These are phyloP conservation scores for Beauveria caledonica DNA, from an alignment of 2,329 filamentous ascomycete species.

Conservation along the genomic window DNA sequence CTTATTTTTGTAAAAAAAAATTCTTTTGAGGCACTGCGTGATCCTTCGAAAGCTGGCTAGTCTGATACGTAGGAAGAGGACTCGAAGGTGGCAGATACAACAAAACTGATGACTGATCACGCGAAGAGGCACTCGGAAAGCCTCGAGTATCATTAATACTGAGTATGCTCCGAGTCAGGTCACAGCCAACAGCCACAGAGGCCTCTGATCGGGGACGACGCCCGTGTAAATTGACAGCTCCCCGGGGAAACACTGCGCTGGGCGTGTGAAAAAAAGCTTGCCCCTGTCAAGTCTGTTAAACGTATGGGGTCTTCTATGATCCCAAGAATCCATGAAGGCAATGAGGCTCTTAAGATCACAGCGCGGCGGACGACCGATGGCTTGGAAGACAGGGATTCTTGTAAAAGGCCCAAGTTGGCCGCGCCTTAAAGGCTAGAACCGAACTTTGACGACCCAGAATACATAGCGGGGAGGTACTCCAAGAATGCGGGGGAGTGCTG, in stretches of 20 bases:
- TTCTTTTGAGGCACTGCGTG: background rate
- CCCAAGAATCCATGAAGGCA: too few relatives aligned
- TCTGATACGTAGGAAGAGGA: background rate
- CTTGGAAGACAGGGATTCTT: background rate
- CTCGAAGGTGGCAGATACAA: background rate
- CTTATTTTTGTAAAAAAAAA: background rate
- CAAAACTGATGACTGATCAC: background rate
- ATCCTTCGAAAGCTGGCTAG: background rate
- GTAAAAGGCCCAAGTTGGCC: background rate
- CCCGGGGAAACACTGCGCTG: too few relatives aligned
- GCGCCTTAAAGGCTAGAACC: background rate
- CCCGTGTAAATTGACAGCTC: too few relatives aligned
- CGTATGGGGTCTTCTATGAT: too few relatives aligned
- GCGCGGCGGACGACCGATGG: background rate
- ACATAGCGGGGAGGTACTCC: background rate
- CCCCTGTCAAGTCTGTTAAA: too few relatives aligned
- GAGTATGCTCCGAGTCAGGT: too few relatives aligned
- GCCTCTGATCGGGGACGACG: too few relatives aligned
- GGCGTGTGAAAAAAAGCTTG: too few relatives aligned
- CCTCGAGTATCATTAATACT: too few relatives aligned
- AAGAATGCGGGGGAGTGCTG: background rate
- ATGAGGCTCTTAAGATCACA: background rate
- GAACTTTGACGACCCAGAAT: background rate
- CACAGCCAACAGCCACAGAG: too few relatives aligned
- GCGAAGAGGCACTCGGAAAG: too few relatives aligned